Evolutionary conservation across 768 basidiomycete genomes (phyloP), one percentile per base, ranked within the genome.

Genomic region (Clitopilus hobsonii): DNA sequence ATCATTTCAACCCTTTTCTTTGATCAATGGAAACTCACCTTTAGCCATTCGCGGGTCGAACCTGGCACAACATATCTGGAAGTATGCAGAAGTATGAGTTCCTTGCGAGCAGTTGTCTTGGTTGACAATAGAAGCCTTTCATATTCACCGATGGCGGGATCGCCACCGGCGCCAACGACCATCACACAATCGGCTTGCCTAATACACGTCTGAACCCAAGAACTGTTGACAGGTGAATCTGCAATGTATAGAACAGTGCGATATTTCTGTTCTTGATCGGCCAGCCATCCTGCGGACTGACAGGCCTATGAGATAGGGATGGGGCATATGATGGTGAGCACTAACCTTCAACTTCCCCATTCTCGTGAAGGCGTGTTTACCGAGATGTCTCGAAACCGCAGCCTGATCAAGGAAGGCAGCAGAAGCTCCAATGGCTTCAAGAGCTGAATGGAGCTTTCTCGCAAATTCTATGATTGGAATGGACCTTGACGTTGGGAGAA

Each of bases 161-260:
- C 94, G 55, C 97, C 94, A 3, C 91, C 95, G 83, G 95, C 89
- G 6, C 92, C 94, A 52, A 96, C 88, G 20, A 95, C 84, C 84
- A 97, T 86, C 30, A 97, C 90, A 65, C 84, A 95, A 71, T 98
- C 94, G 14, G 94, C 91, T 78, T 98, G 96, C 23, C 94, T 83
- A 58, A 99, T 95, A 67, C 95, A 98, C 0, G 94, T 98, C 70
- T 98, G 90, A 26, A 96, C 98, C 97, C 97, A 99, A 18, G 93
- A 89, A 56, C 92, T 95, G 54, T 84, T 91, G 29, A 96, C 94
- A 0, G 95, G 86, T 0, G 96, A 94, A 70, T 99, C 95, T 6
- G 91, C 96, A 27, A 99, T 93, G 65, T 98, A 98, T 14, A 99
- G 80, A 0, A 98, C 95, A 2, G 86, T 97, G 25, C 93, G 82